Conservation (phyloP, 805 yeast genomes). For the Cyberlindnera mrakii region DNA sequence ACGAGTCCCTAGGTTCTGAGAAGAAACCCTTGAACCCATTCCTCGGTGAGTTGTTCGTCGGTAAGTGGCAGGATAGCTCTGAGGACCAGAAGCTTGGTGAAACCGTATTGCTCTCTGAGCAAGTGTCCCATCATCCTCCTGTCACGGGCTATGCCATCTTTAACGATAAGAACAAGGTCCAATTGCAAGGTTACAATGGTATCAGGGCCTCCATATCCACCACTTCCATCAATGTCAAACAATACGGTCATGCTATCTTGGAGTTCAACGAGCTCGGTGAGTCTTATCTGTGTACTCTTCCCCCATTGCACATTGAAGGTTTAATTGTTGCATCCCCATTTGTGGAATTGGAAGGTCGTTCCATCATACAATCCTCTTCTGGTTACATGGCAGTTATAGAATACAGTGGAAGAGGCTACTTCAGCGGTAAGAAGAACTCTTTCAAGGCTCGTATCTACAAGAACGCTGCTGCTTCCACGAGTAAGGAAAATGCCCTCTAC, state of each 20-base stretch:
- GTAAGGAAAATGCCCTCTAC: constrained; percentile 59
- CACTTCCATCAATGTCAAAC: constrained; percentile 78
- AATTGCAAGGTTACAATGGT: constrained; percentile 84
- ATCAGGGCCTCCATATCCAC: constrained; percentile 79
- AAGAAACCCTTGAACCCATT: constrained; percentile 97
- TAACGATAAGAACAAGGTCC: constrained; percentile 63
- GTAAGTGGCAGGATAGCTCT: constrained; percentile 67
- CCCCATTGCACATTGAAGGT: constrained; percentile 94
- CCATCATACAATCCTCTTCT: constrained; percentile 75
- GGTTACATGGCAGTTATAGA: constrained; percentile 74
- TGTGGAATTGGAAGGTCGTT: constrained; percentile 86
- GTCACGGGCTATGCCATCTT: constrained; percentile 85
- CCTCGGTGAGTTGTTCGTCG: constrained; percentile 89
- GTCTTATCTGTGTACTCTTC: constrained; percentile 75
- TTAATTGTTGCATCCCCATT: constrained; percentile 85
- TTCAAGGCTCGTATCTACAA: constrained; percentile 79
- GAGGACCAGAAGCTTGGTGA: constrained; percentile 56
- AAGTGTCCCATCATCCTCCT: constrained; percentile 97
- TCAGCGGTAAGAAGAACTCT: constrained; percentile 89
- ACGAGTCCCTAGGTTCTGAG: constrained; percentile 89
- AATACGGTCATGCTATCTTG: constrained; percentile 84
- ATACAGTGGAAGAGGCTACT: constrained; percentile 89
- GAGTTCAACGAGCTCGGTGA: constrained; percentile 58
- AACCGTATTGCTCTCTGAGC: constrained; percentile 78
- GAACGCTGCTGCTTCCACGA: constrained; percentile 42